These are phyloP conservation scores for Apiotrichum montevideense DNA, from an alignment of 1,284 basidiomycete genomes.

Conservation along the genomic window DNA sequence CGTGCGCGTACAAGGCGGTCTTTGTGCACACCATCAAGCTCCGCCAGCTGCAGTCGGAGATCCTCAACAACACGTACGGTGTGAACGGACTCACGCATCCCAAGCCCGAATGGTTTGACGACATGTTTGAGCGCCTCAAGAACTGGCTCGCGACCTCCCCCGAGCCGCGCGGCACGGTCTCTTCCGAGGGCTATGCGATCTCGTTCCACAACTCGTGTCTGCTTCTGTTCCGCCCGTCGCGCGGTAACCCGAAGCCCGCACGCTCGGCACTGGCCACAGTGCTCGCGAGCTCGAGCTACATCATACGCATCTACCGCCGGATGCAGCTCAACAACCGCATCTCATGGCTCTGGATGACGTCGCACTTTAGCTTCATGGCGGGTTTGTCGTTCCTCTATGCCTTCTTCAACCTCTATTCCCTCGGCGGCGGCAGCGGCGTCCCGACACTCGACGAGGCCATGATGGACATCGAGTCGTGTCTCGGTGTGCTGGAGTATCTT, in stretches of 20 bases:
- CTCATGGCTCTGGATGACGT: constrained; percentile 48
- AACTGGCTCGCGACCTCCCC: constrained; percentile 44
- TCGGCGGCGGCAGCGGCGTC: constrained; percentile 42
- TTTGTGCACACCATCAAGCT: constrained; percentile 44
- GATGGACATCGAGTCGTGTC: constrained; percentile 46
- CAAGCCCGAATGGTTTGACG: constrained; percentile 44
- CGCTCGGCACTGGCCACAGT: constrained; percentile 43
- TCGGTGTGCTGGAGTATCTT: constrained; percentile 45
- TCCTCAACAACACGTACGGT: constrained; percentile 44
- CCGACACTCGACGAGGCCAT: constrained; percentile 45
- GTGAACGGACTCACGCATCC: constrained; percentile 35
- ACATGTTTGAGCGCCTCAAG: constrained; percentile 45
- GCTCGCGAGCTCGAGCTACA: constrained; percentile 46
- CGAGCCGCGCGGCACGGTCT: constrained; percentile 45
- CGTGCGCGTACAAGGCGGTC: constrained; percentile 45
- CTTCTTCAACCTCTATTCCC: constrained; percentile 46
- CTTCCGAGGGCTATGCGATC: constrained; percentile 46
- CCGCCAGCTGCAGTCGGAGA: constrained; percentile 47
- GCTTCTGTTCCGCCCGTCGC: constrained; percentile 46
- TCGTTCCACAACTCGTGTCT: constrained; percentile 48
- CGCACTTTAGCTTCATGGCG: constrained; percentile 46
- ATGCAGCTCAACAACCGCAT: constrained; percentile 49
- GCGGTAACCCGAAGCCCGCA: constrained; percentile 45
- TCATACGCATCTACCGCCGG: constrained; percentile 46
- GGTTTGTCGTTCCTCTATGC: constrained; percentile 48